These are phyloP conservation scores for Rhodocollybia butyracea DNA, from an alignment of 768 basidiomycete genomes.

Conservation along the genomic window DNA sequence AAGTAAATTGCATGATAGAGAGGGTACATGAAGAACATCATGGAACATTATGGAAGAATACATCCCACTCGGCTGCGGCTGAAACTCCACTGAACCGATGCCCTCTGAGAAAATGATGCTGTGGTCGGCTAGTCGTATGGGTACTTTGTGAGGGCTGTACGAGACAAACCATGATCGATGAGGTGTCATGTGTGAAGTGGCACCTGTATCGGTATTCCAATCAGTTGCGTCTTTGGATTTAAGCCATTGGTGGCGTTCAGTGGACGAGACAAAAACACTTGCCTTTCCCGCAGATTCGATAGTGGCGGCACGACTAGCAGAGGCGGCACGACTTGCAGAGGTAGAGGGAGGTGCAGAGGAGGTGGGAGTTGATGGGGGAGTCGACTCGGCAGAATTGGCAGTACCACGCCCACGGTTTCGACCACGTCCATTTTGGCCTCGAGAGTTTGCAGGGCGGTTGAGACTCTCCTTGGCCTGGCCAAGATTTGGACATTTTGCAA, in stretches of 20 bases:
- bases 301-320: background rate
- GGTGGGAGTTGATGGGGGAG: background rate
- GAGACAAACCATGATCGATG: constrained; percentile 20
- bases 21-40: constrained; percentile 17
- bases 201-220: constrained; percentile 28
- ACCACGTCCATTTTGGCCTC: background rate
- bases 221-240: background rate
- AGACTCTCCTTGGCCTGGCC: background rate
- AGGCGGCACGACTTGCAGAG: too few species aligned
- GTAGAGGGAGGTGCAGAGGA: too few species aligned
- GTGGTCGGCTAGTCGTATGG: constrained; percentile 22
- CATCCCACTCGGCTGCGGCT: constrained; percentile 8
- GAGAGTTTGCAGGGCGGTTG: background rate
- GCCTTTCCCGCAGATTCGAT: constrained; percentile 12
- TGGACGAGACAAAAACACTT: constrained; percentile 9
- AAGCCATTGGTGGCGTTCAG: constrained; percentile 1
- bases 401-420: background rate
- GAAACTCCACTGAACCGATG: constrained; percentile 18
- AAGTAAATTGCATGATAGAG: background rate
- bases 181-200: constrained; percentile 26
- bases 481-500: constrained; percentile 4
- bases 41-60: constrained; percentile 9
- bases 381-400: background rate
- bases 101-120: constrained; percentile 19
- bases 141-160: constrained; percentile 11